phyloP scores from a whole-genome alignment of 2,329 filamentous ascomycete genomes.

The Arthroderma sp. region DNA sequence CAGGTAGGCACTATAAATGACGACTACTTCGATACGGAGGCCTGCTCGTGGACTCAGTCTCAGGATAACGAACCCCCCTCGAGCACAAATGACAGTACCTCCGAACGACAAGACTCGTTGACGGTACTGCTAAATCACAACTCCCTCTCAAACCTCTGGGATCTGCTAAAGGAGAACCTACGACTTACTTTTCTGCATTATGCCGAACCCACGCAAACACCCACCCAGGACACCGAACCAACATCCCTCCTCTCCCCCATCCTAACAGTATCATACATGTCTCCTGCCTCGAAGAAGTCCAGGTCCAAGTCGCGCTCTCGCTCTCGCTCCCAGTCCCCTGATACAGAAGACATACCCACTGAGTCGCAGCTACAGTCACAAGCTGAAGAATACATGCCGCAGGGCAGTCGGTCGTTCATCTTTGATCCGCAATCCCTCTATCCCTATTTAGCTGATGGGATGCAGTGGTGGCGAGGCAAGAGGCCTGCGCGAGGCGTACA shows the following conservation, averaged over 20 bases:
- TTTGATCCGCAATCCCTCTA: constrained; percentile 55
- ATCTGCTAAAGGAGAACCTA: constrained; percentile 51
- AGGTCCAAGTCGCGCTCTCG: no score
- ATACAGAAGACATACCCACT: background rate
- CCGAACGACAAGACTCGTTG: constrained; percentile 35
- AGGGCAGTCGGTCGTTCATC: constrained; percentile 49
- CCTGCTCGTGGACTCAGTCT: constrained; percentile 24
- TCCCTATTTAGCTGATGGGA: constrained; percentile 53
- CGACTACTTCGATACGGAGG: constrained; percentile 44
- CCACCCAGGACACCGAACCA: constrained; percentile 19
- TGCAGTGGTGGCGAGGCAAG: constrained; percentile 81
- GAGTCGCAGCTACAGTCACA: no score
- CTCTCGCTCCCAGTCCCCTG: no score
- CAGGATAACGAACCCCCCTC: constrained; percentile 18
- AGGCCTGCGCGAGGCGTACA: constrained; percentile 61
- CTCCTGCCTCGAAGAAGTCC: constrained; percentile 14
- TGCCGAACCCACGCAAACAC: constrained; percentile 15
- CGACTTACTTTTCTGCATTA: constrained; percentile 36
- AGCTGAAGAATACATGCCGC: constrained; percentile 21
- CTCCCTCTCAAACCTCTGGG: constrained; percentile 49
- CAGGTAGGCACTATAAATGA: constrained; percentile 60
- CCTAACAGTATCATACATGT: constrained; percentile 34
- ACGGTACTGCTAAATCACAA: constrained; percentile 47
- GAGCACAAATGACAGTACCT: constrained; percentile 10
- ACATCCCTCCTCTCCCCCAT: constrained; percentile 30